Percentiles rank a stretch among this genome's conserved stretches.
phyloP scores from a whole-genome alignment of 202 grass and related monocot species.

The Zoysia matrella region DNA sequence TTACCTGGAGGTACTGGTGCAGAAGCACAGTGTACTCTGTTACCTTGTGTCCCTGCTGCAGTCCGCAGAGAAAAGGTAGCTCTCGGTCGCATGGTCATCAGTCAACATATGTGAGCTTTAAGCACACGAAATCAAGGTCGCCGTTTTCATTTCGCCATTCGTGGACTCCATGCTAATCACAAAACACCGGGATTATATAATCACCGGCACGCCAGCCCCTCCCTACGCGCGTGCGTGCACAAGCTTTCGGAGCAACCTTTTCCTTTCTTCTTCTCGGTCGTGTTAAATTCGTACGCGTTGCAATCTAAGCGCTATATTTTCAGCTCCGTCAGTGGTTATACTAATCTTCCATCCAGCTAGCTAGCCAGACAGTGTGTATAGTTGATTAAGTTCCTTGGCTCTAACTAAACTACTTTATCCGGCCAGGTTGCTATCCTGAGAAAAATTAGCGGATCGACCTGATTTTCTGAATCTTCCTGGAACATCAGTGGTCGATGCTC shows the following conservation, averaged over 20 bases:
- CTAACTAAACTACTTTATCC: constrained; percentile 41
- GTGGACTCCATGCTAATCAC: constrained; percentile 41
- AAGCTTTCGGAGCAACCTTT: constrained; percentile 12
- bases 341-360: constrained; percentile 42
- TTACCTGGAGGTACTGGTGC: not conserved
- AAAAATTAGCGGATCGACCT: constrained; percentile 14
- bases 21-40: constrained; percentile 32
- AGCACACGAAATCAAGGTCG: not conserved
- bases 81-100: not conserved
- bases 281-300: not conserved
- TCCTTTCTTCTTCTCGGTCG: constrained; percentile 14
- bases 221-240: no score
- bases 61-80: no score
- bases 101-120: constrained; percentile 30
- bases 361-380: constrained; percentile 36
- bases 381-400: constrained; percentile 17
- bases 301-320: constrained; percentile 39
- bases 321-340: constrained; percentile 20
- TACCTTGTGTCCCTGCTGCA: not conserved
- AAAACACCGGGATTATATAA: constrained; percentile 45
- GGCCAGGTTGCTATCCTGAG: constrained; percentile 24
- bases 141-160: constrained; percentile 8
- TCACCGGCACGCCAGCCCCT: constrained; percentile 33
- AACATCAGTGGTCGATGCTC: constrained; percentile 24
- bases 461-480: constrained; percentile 54